Base-by-base conservation (phyloP, 2,329 filamentous ascomycete genomes). In the Fusarium nurragi region DNA sequence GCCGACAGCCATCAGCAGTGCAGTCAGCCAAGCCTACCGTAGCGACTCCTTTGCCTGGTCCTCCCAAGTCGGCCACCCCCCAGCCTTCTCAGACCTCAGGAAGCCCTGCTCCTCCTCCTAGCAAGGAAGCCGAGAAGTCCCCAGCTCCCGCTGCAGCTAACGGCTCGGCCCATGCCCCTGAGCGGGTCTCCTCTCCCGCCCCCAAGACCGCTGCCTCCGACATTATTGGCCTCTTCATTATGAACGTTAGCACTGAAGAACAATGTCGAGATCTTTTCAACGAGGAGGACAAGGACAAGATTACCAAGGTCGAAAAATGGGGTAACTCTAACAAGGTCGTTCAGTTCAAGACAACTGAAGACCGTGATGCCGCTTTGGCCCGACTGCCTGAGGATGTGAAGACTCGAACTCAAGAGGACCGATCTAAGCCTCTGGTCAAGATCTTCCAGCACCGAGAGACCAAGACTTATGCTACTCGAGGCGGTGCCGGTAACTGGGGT, bases 161-260 rank as follows among this genome's bases (percentile, higher is more conserved):
- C 58, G 86, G 86, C 57, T 82, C 84, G 14, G 75, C 81, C 6
- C 82, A 83, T 56, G 81, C 78, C 13, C 76, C 83, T 6, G 86
- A 87, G 41, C 78, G 84, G 13, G 78, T 81, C 4, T 78, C 83
- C n/a, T 86, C 87, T 3, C 84, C 87, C 16, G 84, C 85, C 8
- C 80, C 84, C 25, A 90, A 91, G 75, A 85, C 80, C 32, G 74
- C 82, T 40, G 79, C 84, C 18, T 85, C 93, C 72, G 87, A 86
- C 68, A 92, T 90, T 69, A 90, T 93, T 71, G 94, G 92, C 45
- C 86, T 99, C 19, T 99, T 97, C 77, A 89, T 99, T 60, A 92
- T 91, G 80, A 94, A 94, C 72, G 88, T 94, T 21, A 91, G 89
- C 71, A 90, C 86, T 51, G 92, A 94, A 67, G 92, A 97, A 28